Evolutionary conservation across 2,329 filamentous ascomycete genomes (phyloP).

Genomic region (Fusarium sp.): DNA sequence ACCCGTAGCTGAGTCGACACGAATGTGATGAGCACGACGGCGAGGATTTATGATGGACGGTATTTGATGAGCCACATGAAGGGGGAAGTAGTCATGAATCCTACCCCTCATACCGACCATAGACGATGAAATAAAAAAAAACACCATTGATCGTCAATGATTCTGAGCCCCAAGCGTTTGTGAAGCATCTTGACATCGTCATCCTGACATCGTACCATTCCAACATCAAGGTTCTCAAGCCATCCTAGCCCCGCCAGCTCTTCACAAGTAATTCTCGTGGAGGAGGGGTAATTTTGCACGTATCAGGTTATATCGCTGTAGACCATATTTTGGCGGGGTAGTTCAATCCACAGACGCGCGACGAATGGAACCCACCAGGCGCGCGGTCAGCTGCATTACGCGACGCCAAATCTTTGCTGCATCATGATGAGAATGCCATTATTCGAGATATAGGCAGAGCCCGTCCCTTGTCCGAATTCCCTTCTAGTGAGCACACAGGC

Average conservation of each 20-base stretch:
- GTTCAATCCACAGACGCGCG: constrained; percentile 17
- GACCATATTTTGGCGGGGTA: constrained; percentile 43
- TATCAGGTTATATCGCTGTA: constrained; percentile 35
- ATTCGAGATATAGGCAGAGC: constrained; percentile 1
- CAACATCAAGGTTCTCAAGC: neutral
- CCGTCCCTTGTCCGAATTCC: neutral
- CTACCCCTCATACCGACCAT: constrained; percentile 36
- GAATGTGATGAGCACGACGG: constrained; percentile 48
- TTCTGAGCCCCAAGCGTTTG: neutral
- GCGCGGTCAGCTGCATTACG: constrained; percentile 26
- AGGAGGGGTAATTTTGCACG: constrained; percentile 36
- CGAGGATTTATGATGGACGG: constrained; percentile 43
- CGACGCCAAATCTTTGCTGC: constrained; percentile 20
- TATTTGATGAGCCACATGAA: constrained; percentile 40
- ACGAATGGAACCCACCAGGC: constrained; percentile 19
- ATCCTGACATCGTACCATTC: neutral
- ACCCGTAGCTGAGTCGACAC: constrained; percentile 29
- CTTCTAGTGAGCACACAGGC: neutral
- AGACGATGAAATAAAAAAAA: constrained; percentile 38
- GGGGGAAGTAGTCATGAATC: constrained; percentile 38
- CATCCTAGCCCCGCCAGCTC: constrained; percentile 17
- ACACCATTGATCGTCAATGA: neutral
- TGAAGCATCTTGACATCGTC: neutral
- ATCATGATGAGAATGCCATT: constrained; percentile 16
- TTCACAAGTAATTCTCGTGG: neutral